Evolutionary conservation across 1,139 yeast species (phyloP).

Genomic region (Diutina mesorugosa): DNA sequence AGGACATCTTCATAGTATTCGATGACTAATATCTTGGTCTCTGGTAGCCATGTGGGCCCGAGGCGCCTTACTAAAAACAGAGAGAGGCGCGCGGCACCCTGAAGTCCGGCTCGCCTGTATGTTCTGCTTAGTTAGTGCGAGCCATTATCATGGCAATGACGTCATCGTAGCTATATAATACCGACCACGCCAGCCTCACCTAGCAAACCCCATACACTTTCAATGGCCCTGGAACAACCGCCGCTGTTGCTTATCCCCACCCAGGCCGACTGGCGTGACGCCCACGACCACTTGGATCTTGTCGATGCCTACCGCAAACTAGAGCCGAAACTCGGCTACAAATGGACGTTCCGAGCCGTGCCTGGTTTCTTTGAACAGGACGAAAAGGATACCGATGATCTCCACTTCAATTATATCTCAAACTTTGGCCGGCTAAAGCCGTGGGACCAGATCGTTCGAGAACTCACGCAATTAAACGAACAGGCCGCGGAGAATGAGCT

Average conservation of each 20-base stretch:
- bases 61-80: no score
- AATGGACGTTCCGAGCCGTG: slow-evolving; percentile 8
- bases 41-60: no score
- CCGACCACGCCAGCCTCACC: no score
- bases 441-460: slow-evolving; percentile 6
- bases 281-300: slow-evolving; percentile 22
- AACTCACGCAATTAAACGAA: slow-evolving; percentile 5
- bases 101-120: no score
- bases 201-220: no score
- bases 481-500: slow-evolving; percentile 5
- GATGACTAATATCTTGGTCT: no score
- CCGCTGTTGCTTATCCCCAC: slow-evolving; percentile 21
- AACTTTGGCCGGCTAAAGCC: slow-evolving; percentile 8
- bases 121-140: no score
- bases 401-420: slow-evolving; percentile 6
- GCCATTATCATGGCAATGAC: not conserved
- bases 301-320: slow-evolving; percentile 5
- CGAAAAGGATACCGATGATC: slow-evolving; percentile 7
- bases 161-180: not conserved
- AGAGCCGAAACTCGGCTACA: slow-evolving; percentile 2
- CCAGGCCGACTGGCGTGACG: slow-evolving; percentile 19
- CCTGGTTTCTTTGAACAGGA: slow-evolving; percentile 8
- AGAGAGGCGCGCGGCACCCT: no score
- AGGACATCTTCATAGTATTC: no score
- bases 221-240: not conserved